Conservation (phyloP, 129 eudicot genomes). For the Escallonia herrerae region DNA sequence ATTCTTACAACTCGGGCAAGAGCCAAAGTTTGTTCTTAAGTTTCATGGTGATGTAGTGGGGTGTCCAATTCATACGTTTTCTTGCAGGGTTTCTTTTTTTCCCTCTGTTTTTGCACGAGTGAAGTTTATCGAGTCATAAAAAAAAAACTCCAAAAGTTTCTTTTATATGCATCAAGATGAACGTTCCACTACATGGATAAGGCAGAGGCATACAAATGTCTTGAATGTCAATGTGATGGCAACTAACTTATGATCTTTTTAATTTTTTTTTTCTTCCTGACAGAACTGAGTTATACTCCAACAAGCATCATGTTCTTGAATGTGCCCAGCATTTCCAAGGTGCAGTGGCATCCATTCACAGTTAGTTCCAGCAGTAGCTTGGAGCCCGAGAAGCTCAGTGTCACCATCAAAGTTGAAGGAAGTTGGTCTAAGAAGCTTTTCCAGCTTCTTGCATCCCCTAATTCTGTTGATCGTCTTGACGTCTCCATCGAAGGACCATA, state of each 20-base stretch:
- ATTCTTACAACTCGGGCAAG: too few species aligned
- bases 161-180: too few species aligned
- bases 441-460: constrained; percentile 48
- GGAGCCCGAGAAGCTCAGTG: constrained; percentile 74
- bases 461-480: constrained; percentile 38
- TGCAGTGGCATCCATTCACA: constrained; percentile 98
- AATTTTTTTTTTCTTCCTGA: not conserved
- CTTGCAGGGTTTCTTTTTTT: too few species aligned
- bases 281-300: constrained; percentile 63
- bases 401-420: constrained; percentile 70
- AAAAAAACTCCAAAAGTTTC: too few species aligned
- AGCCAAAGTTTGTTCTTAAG: too few species aligned
- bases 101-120: too few species aligned
- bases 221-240: too few species aligned
- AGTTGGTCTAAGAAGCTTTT: constrained; percentile 72
- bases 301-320: constrained; percentile 74
- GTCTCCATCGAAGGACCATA: constrained; percentile 86
- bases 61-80: too few species aligned
- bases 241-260: not conserved
- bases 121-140: too few species aligned
- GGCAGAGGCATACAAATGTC: too few species aligned
- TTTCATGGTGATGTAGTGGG: too few species aligned
- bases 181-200: too few species aligned
- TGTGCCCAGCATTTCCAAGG: constrained; percentile 75
- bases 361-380: constrained; percentile 59